A percentile compares a stretch with the other conserved stretches of the same genome.
Conservation (phyloP, 352 stramenopile species). For the Lagenidium giganteum region DNA sequence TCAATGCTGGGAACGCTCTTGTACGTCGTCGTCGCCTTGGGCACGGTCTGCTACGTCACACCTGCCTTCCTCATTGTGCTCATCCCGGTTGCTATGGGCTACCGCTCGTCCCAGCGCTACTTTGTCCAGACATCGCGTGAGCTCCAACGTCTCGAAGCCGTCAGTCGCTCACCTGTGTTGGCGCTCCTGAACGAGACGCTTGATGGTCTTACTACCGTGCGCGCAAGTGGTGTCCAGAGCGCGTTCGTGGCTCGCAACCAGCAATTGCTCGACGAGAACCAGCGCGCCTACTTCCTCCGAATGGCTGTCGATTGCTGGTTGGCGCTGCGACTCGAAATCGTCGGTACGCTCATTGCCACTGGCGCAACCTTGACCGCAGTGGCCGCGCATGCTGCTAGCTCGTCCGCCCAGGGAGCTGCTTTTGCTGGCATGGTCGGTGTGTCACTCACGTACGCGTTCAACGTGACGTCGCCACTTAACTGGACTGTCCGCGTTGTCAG, state of each 20-base stretch:
- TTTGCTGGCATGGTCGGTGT: conserved; percentile 56
- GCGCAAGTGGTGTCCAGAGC: conserved; percentile 50
- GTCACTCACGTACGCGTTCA: conserved; percentile 62
- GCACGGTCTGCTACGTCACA: conserved; percentile 56
- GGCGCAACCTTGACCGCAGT: conserved; percentile 39
- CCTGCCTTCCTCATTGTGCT: conserved; percentile 59
- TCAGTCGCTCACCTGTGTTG: conserved; percentile 90
- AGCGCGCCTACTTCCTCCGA: conserved; percentile 62
- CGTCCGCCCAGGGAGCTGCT: conserved; percentile 19
- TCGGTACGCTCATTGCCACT: conserved; percentile 41
- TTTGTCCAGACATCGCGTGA: conserved; percentile 87
- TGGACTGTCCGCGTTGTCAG: conserved; percentile 56
- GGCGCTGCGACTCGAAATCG: conserved; percentile 57
- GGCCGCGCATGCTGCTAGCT: conserved; percentile 26
- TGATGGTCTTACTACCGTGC: conserved; percentile 91
- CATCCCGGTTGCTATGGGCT: conserved; percentile 49
- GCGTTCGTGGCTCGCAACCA: conserved; percentile 44
- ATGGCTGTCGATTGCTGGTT: conserved; percentile 62
- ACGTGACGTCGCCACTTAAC: conserved; percentile 58
- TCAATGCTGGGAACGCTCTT: conserved; percentile 7
- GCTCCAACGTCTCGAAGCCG: conserved; percentile 92
- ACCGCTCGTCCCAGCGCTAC: conserved; percentile 80
- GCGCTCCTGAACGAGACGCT: conserved; percentile 92
- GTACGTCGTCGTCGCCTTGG: conserved; percentile 9
- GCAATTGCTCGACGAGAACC: conserved; percentile 45